These are phyloP conservation scores for Ascochyta rabiei DNA, from an alignment of 2,329 filamentous ascomycete genomes.

Conservation along the genomic window DNA sequence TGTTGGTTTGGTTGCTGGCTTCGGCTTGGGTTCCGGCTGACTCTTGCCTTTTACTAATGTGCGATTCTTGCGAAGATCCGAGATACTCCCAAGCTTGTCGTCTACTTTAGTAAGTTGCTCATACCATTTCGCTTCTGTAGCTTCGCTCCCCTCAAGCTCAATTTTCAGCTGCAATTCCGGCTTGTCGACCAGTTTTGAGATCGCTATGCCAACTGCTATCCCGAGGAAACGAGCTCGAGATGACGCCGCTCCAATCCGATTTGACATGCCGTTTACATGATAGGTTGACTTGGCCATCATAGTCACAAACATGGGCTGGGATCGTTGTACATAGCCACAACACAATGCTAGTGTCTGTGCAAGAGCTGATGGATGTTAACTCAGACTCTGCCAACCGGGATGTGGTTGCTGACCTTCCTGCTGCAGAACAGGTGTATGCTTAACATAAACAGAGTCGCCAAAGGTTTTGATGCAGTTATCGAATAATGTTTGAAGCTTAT, in stretches of 20 bases:
- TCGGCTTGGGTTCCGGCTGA: conserved; percentile 9
- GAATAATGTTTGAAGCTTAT: conserved; percentile 62
- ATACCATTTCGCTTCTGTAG: conserved; percentile 76
- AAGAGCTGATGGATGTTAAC: conserved; percentile 63
- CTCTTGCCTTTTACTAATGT: not conserved
- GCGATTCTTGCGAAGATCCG: conserved; percentile 21
- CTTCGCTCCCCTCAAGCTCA: conserved; percentile 77
- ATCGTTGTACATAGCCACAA: conserved; percentile 75
- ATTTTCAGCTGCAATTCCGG: conserved; percentile 79
- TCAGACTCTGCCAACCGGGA: conserved; percentile 14
- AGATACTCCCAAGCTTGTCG: conserved; percentile 64
- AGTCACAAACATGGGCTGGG: conserved; percentile 68
- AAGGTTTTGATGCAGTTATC: conserved; percentile 76
- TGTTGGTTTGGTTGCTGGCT: conserved; percentile 10
- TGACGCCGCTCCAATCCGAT: conserved; percentile 79
- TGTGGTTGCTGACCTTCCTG: conserved; percentile 73
- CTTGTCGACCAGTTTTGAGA: conserved; percentile 68
- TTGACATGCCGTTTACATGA: conserved; percentile 82
- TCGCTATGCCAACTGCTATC: conserved; percentile 81
- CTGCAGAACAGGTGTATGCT: conserved; percentile 79
- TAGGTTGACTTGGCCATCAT: conserved; percentile 72
- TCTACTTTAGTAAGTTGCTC: conserved; percentile 66
- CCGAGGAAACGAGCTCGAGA: conserved; percentile 79
- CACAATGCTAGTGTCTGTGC: conserved; percentile 78
- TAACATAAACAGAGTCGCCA: conserved; percentile 85